phyloP scores from a whole-genome alignment of 2,329 filamentous ascomycete species.

The Clonostachys rhizophaga region DNA sequence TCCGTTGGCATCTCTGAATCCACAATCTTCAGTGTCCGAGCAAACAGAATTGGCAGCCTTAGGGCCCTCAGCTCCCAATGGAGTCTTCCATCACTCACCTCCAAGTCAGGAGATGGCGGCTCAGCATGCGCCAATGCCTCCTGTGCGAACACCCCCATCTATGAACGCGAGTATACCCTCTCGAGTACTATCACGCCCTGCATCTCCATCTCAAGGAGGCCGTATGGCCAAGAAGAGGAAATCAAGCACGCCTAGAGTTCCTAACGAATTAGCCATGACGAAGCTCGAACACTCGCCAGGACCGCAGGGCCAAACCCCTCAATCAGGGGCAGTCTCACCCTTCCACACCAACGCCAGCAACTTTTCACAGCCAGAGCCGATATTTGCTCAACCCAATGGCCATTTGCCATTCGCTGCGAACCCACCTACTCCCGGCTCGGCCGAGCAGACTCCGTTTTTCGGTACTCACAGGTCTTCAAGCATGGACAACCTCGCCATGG shows the following conservation, averaged over 20 bases:
- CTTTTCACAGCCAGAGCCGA: conserved; percentile 23
- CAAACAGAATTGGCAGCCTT: neutral
- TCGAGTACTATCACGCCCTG: conserved; percentile 58
- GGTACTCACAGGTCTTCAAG: conserved; percentile 42
- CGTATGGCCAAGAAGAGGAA: conserved; percentile 79
- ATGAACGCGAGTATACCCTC: neutral
- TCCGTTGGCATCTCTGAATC: conserved; percentile 18
- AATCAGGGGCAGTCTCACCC: conserved; percentile 1
- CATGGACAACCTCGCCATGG: conserved; percentile 59
- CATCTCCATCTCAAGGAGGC: conserved; percentile 64
- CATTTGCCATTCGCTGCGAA: conserved; percentile 44
- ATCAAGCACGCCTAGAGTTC: conserved; percentile 64
- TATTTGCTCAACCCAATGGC: conserved; percentile 10
- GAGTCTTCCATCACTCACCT: neutral
- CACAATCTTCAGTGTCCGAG: conserved; percentile 8
- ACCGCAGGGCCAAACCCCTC: conserved; percentile 6
- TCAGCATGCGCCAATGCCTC: neutral
- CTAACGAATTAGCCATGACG: conserved; percentile 76
- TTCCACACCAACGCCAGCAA: neutral
- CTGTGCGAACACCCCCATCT: neutral
- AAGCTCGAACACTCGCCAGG: conserved; percentile 59
- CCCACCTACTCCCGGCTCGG: conserved; percentile 63
- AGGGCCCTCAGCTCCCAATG: neutral
- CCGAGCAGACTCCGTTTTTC: conserved; percentile 35
- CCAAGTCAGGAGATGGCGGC: neutral